Evolutionary conservation across 805 yeast species (phyloP).

Genomic region (Nakazawaea anatomiae): DNA sequence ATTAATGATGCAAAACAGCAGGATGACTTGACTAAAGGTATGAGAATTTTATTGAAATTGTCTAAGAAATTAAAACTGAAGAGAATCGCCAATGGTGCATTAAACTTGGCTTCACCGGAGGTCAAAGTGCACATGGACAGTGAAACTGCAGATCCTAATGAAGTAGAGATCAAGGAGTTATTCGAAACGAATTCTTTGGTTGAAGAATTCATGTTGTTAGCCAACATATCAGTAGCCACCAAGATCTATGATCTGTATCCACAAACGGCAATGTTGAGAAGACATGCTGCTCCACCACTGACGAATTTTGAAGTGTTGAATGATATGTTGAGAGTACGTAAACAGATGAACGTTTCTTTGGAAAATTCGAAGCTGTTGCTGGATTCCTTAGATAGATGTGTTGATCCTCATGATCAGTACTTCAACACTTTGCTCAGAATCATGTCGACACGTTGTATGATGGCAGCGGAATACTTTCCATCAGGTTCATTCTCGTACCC

Average conservation of each 20-base stretch:
- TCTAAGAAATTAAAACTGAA: conserved; percentile 81
- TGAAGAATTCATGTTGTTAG: conserved; percentile 97
- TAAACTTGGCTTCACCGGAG: conserved; percentile 95
- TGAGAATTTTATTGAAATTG: conserved; percentile 74
- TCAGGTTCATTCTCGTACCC: conserved; percentile 86
- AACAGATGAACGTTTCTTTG: conserved; percentile 66
- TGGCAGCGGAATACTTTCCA: conserved; percentile 97
- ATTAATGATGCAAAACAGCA: conserved; percentile 73
- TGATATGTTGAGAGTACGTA: conserved; percentile 80
- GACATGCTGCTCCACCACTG: conserved; percentile 97
- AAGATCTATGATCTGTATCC: conserved; percentile 91
- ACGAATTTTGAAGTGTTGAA: conserved; percentile 86
- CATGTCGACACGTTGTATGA: conserved; percentile 98
- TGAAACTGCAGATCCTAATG: conserved; percentile 95
- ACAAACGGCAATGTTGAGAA: conserved; percentile 96
- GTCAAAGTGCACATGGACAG: conserved; percentile 96
- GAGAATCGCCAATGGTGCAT: conserved; percentile 91
- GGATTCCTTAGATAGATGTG: conserved; percentile 86
- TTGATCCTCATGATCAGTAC: conserved; percentile 77
- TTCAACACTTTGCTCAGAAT: conserved; percentile 91
- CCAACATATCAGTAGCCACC: conserved; percentile 92
- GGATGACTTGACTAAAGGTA: conserved; percentile 85
- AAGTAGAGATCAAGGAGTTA: conserved; percentile 84
- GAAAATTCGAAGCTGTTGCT: conserved; percentile 90
- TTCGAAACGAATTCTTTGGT: conserved; percentile 92